phyloP scores from a whole-genome alignment of 495 filamentous ascomycete genomes.

The Xylaria acuta region DNA sequence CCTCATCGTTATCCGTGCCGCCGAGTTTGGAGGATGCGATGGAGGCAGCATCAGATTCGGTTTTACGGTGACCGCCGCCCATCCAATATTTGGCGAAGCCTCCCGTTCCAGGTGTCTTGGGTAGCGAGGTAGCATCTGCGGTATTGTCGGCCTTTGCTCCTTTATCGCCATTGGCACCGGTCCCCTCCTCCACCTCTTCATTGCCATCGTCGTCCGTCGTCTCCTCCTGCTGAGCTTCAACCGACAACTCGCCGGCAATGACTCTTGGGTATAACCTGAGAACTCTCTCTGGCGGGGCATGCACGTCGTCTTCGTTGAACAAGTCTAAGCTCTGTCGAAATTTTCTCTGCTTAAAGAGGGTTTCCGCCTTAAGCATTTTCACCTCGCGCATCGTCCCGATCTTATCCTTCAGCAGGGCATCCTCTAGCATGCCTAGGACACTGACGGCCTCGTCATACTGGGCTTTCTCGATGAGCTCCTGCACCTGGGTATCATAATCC shows the following conservation, averaged over 20 bases:
- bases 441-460: conserved; percentile 93
- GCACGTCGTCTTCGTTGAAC: conserved; percentile 78
- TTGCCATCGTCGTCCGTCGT: conserved; percentile 36
- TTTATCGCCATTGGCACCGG: conserved; percentile 47
- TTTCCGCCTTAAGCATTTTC: conserved; percentile 88
- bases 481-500: conserved; percentile 90
- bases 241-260: conserved; percentile 83
- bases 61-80: conserved; percentile 53
- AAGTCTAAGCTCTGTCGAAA: conserved; percentile 90
- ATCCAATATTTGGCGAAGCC: conserved; percentile 59
- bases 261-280: conserved; percentile 81
- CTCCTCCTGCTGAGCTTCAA: conserved; percentile 46
- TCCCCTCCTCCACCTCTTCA: conserved; percentile 30
- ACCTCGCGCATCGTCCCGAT: conserved; percentile 76
- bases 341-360: conserved; percentile 78
- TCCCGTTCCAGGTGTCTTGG: conserved; percentile 39
- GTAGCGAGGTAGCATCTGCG: conserved; percentile 48
- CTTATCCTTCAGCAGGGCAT: conserved; percentile 87
- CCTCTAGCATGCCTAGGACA: conserved; percentile 85
- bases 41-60: conserved; percentile 67
- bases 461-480: conserved; percentile 76
- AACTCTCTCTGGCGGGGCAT: conserved; percentile 87
- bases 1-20: conserved; percentile 54
- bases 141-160: conserved; percentile 39
- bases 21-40: conserved; percentile 63